Percentiles rank a stretch among this genome's conserved stretches.
Evolutionary conservation across 225 moss, liverwort and hornwort species (phyloP).

Genomic region (Antitrichia curtipendula): DNA sequence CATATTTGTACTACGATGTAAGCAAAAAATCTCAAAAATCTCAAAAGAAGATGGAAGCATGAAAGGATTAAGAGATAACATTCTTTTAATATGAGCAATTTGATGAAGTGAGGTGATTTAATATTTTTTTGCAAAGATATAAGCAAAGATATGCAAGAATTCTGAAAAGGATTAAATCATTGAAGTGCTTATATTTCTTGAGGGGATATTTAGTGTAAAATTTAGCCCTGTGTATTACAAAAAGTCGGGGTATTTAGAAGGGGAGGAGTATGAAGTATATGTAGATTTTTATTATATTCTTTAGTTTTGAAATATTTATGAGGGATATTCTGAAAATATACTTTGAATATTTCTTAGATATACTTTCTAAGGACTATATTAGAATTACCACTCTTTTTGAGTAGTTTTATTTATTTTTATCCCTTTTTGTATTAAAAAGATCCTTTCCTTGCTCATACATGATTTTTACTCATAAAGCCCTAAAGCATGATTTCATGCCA

Average conservation of each 20-base stretch:
- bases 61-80: neutral
- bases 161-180: rapidly evolving
- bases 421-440: rapidly evolving
- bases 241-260: neutral
- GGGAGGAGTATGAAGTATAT: rapidly evolving
- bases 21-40: neutral
- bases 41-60: neutral
- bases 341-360: rapidly evolving
- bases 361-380: neutral
- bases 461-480: neutral
- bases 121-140: neutral
- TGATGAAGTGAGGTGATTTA: neutral
- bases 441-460: rapidly evolving
- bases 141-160: neutral
- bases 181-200: neutral
- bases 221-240: rapidly evolving
- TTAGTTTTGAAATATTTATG: neutral
- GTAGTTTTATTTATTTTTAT: neutral
- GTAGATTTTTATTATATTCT: neutral
- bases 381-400: neutral
- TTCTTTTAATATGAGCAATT: neutral
- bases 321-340: neutral
- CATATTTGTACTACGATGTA: neutral
- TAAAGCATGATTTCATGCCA: rapidly evolving
- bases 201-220: neutral